Evolutionary conservation across 108 stramenopile genomes (phyloP).

Genomic region (Discostella stelligeroides): DNA sequence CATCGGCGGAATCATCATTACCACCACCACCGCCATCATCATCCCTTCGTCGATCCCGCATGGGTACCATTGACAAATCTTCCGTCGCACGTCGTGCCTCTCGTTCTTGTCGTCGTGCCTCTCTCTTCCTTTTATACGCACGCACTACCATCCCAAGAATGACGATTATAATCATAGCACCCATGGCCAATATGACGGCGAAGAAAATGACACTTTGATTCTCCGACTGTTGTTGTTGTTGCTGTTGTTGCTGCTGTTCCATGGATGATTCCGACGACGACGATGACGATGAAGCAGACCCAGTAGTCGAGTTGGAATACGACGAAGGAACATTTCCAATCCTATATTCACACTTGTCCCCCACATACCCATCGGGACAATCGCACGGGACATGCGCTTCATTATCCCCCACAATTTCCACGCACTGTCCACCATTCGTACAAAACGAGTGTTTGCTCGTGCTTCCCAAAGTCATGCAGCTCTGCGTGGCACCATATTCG

Average conservation of each 20-base stretch:
- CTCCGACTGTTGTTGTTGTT: too few species aligned
- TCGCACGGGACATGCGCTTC: slow-evolving; percentile 38
- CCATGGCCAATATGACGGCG: slow-evolving; percentile 17
- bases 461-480: slow-evolving; percentile 48
- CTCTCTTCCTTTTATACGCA: slow-evolving; percentile 15
- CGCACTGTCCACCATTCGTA: slow-evolving; percentile 63
- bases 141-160: slow-evolving; percentile 23
- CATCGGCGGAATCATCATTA: not conserved
- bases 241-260: too few species aligned
- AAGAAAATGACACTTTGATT: slow-evolving; percentile 16
- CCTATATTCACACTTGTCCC: slow-evolving; percentile 42
- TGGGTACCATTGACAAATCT: slow-evolving; percentile 36
- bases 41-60: not conserved
- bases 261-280: too few species aligned
- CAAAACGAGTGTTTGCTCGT: slow-evolving; percentile 60
- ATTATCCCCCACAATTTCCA: slow-evolving; percentile 32
- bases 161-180: slow-evolving; percentile 18
- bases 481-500: slow-evolving; percentile 50
- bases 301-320: too few species aligned
- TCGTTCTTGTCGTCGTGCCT: slow-evolving; percentile 18
- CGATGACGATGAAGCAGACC: not conserved
- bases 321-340: slow-evolving; percentile 18
- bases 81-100: slow-evolving; percentile 38
- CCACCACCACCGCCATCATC: not conserved
- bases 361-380: slow-evolving; percentile 35